A percentile compares a stretch with the other conserved stretches of the same genome.
phyloP scores from a whole-genome alignment of 1,139 yeast species.

The Magnusiomyces paraingens region DNA sequence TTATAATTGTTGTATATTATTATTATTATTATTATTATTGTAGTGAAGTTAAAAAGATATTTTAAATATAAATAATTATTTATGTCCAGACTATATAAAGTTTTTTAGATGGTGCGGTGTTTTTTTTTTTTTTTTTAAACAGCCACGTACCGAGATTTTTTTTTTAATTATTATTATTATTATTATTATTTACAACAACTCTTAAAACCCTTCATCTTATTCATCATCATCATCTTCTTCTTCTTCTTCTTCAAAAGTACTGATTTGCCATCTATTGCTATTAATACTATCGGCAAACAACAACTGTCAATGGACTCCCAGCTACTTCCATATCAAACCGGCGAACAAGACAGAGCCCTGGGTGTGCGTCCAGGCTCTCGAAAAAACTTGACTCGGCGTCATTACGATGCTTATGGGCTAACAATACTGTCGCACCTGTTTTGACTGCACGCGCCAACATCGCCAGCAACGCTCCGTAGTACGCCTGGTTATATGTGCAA shows the following conservation, averaged over 20 bases:
- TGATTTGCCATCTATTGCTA: too few relatives aligned
- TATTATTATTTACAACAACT: too few relatives aligned
- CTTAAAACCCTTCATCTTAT: too few relatives aligned
- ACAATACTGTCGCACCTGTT: conserved; percentile 18
- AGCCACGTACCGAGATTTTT: too few relatives aligned
- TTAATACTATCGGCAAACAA: too few relatives aligned
- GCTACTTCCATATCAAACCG: neutral
- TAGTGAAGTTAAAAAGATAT: too few relatives aligned
- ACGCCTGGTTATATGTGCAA: conserved; percentile 29
- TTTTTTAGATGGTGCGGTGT: neutral
- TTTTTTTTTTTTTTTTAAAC: neutral
- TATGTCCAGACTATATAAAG: neutral
- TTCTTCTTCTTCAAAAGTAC: too few relatives aligned
- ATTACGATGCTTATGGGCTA: conserved; percentile 28
- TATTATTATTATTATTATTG: too few relatives aligned
- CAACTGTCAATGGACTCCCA: neutral
- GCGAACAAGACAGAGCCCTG: neutral
- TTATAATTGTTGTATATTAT: neutral
- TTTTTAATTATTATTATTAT: too few relatives aligned
- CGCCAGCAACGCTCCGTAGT: conserved; percentile 24
- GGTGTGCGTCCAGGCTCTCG: neutral
- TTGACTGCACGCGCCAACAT: conserved; percentile 19
- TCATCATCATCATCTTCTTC: too few relatives aligned
- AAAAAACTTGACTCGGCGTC: neutral
- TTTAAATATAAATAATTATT: neutral